A percentile compares a stretch with the other conserved stretches of the same genome.
phyloP scores from a whole-genome alignment of 148 eudicot genomes.

The Amaranthus palmeri region DNA sequence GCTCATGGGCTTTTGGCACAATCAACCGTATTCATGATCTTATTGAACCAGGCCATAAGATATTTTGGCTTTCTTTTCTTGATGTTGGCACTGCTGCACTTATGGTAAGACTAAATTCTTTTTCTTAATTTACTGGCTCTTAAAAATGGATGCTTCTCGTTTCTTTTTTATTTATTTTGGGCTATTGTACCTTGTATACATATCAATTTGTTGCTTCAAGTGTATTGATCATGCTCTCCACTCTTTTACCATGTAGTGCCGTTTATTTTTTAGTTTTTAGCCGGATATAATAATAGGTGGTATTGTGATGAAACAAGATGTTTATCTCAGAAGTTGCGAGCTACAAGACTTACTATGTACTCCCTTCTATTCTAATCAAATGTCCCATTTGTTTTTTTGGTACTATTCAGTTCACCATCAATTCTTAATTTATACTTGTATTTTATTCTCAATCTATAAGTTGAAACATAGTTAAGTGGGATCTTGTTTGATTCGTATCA shows the following conservation, averaged over 20 bases:
- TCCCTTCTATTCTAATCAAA: too few species aligned
- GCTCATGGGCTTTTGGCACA: slow-evolving; percentile 96
- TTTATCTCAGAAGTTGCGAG: too few species aligned
- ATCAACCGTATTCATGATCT: slow-evolving; percentile 90
- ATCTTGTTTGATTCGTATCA: too few species aligned
- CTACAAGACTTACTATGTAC: too few species aligned
- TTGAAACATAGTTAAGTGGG: too few species aligned
- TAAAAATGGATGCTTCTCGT: background rate
- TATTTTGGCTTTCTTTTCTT: slow-evolving; percentile 91
- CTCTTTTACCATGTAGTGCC: background rate
- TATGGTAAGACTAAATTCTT: slow-evolving; percentile 50
- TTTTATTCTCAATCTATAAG: too few species aligned
- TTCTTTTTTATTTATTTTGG: too few species aligned
- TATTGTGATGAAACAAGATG: too few species aligned
- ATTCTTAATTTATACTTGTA: too few species aligned
- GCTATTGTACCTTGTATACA: too few species aligned
- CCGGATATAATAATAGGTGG: background rate
- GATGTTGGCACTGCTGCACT: slow-evolving; percentile 96
- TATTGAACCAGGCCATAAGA: slow-evolving; percentile 80
- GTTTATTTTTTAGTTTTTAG: background rate
- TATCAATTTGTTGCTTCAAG: background rate
- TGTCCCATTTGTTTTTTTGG: too few species aligned
- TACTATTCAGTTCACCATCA: background rate
- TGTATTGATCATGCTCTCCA: slow-evolving; percentile 4
- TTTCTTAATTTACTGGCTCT: background rate